phyloP scores from a whole-genome alignment of 441 rosid species.

The Populus hybrid region DNA sequence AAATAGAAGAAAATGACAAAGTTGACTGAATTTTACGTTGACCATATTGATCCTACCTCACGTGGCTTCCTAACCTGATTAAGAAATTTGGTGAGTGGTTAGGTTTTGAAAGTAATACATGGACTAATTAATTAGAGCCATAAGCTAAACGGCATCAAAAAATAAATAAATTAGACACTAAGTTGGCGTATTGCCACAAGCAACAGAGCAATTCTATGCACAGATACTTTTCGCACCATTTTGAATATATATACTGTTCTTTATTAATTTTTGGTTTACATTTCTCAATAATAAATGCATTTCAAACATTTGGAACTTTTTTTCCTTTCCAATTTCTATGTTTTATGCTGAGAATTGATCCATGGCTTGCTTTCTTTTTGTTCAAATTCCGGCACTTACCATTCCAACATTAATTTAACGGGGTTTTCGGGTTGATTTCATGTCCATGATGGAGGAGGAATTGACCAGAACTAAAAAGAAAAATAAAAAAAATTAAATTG shows the following conservation, averaged over 20 bases:
- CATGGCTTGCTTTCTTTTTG: neutral
- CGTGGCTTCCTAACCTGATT: constrained; percentile 39
- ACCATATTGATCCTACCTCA: constrained; percentile 28
- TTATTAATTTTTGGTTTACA: no score
- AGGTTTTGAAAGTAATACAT: constrained; percentile 27
- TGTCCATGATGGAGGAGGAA: no score
- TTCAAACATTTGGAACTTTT: no score
- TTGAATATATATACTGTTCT: no score
- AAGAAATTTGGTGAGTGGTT: constrained; percentile 34
- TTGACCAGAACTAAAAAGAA: no score
- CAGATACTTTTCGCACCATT: constrained; percentile 1
- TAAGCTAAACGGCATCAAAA: neutral
- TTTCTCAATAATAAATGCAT: no score
- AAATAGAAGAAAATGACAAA: constrained; percentile 27
- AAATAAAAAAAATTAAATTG: no score
- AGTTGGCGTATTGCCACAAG: neutral
- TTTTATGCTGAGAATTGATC: neutral
- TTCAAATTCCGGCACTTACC: no score
- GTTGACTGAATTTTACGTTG: constrained; percentile 37
- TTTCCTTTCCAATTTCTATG: neutral
- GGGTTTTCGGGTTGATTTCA: no score
- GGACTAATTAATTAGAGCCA: neutral
- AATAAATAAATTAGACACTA: neutral
- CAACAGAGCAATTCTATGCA: neutral
- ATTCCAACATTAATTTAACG: no score